These are phyloP conservation scores for Mitragyna speciosa DNA, from an alignment of 257 asterid species.

Conservation along the genomic window DNA sequence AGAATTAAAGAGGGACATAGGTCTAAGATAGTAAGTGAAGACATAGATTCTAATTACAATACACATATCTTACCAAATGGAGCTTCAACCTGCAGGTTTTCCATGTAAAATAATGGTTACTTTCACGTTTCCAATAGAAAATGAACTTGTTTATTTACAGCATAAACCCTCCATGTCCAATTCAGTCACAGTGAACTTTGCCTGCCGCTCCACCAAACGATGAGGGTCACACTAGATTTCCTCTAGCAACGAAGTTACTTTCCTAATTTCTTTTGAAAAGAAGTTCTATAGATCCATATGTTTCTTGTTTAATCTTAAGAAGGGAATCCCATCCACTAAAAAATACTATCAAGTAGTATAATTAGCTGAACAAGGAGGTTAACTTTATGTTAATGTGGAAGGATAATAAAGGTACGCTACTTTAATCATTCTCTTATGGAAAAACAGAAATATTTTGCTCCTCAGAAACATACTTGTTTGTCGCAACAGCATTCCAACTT, in stretches of 20 bases:
- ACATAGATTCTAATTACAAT: background rate
- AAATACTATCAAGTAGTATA: background rate
- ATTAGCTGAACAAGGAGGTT: background rate
- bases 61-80: background rate
- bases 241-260: background rate
- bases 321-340: background rate
- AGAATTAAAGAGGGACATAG: background rate
- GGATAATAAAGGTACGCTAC: background rate
- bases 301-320: background rate
- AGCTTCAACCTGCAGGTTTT: background rate
- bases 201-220: background rate
- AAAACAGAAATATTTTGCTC: background rate
- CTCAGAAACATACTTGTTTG: slow-evolving; percentile 62
- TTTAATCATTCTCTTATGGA: background rate
- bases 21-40: background rate
- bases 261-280: background rate
- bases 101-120: background rate
- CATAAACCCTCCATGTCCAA: background rate
- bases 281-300: background rate
- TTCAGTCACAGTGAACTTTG: background rate
- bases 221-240: background rate
- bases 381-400: background rate
- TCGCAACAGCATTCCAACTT: slow-evolving; percentile 86
- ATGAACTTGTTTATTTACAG: background rate
- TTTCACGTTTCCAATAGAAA: background rate